Conservation (phyloP, 2,329 filamentous ascomycete genomes). For the Dactylonectria macrodidyma region DNA sequence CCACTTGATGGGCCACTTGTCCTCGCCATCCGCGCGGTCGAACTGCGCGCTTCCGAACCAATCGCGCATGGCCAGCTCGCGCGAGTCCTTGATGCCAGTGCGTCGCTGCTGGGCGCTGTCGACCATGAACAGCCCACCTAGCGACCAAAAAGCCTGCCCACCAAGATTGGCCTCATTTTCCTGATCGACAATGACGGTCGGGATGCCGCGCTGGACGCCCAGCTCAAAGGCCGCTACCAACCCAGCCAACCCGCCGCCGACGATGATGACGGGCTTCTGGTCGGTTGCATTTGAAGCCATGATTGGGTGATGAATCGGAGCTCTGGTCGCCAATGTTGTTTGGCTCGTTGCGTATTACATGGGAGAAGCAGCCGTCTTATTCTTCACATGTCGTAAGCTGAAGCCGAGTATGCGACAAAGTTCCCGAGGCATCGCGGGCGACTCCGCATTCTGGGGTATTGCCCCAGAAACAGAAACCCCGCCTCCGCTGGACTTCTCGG, state of each 20-base stretch:
- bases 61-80: conserved; percentile 70
- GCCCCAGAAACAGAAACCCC: too few relatives aligned
- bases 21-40: conserved; percentile 66
- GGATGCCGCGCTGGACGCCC: conserved; percentile 62
- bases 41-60: conserved; percentile 72
- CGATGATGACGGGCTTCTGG: conserved; percentile 64
- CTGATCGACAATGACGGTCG: conserved; percentile 69
- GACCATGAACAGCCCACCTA: conserved; percentile 74
- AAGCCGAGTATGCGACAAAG: too few relatives aligned
- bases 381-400: too few relatives aligned
- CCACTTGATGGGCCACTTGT: conserved; percentile 73
- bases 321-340: too few relatives aligned
- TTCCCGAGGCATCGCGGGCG: too few relatives aligned
- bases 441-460: too few relatives aligned
- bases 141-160: conserved; percentile 76
- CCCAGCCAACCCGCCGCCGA: conserved; percentile 72
- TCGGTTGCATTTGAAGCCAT: conserved; percentile 24
- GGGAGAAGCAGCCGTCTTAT: too few relatives aligned
- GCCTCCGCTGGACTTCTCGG: too few relatives aligned
- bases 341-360: too few relatives aligned
- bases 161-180: conserved; percentile 70
- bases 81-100: conserved; percentile 71
- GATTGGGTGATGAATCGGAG: not conserved
- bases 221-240: conserved; percentile 73
- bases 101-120: conserved; percentile 70